Evolutionary conservation across 1,139 yeast genomes (phyloP).

Genomic region (Arxiozyma heterogenica): DNA sequence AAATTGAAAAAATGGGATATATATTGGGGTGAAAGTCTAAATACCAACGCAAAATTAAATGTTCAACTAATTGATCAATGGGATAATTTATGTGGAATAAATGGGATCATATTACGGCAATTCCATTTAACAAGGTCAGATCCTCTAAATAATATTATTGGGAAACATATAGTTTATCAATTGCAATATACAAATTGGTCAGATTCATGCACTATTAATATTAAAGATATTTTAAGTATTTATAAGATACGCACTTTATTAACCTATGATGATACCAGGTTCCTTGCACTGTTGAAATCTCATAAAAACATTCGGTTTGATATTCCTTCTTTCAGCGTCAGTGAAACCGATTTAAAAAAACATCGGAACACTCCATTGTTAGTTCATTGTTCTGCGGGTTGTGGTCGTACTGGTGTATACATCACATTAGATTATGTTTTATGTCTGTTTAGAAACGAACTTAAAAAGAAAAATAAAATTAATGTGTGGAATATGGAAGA

Average conservation of each 20-base stretch:
- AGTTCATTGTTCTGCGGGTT: conserved; percentile 86
- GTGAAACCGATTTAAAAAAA: not conserved
- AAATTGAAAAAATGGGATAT: conserved; percentile 47
- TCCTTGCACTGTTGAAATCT: not conserved
- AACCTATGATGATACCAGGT: conserved; percentile 5
- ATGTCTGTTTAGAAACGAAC: conserved; percentile 34
- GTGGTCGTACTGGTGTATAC: conserved; percentile 85
- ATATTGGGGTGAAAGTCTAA: conserved; percentile 39
- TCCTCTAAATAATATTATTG: conserved; percentile 17
- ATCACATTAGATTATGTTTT: conserved; percentile 63
- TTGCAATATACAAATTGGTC: conserved; percentile 74
- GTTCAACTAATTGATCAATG: conserved; percentile 27
- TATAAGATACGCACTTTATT: conserved; percentile 10
- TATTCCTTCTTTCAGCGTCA: not conserved
- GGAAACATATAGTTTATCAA: conserved; percentile 42
- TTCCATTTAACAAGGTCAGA: conserved; percentile 20
- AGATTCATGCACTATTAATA: conserved; percentile 61
- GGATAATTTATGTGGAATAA: conserved; percentile 26
- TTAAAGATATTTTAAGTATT: conserved; percentile 37
- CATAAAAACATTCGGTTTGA: not conserved
- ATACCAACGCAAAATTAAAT: conserved; percentile 11
- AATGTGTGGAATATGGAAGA: conserved; percentile 33
- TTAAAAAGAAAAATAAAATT: conserved; percentile 19
- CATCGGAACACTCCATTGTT: conserved; percentile 37
- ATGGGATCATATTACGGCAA: conserved; percentile 29